Conservation (phyloP, 1,139 yeast genomes). For the Debaryomyces nepalensis region DNA sequence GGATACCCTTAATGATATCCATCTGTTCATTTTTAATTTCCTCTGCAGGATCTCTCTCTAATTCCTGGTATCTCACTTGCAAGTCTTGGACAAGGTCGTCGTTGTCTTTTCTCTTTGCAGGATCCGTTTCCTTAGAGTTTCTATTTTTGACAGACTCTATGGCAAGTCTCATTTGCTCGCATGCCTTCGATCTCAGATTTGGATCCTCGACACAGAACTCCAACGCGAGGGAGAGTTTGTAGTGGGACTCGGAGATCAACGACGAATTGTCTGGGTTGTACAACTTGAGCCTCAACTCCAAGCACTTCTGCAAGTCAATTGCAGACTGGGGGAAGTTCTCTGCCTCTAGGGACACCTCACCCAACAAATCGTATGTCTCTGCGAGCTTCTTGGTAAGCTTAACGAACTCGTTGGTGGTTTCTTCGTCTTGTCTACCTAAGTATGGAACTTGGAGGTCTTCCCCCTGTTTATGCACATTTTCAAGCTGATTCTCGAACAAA, state of each 20-base stretch:
- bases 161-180: constrained; percentile 62
- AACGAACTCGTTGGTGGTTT: constrained; percentile 37
- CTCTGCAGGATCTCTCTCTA: constrained; percentile 55
- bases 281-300: constrained; percentile 59
- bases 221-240: constrained; percentile 77
- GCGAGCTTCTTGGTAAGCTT: constrained; percentile 59
- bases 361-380: constrained; percentile 78
- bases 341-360: constrained; percentile 87
- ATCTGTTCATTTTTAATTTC: constrained; percentile 59
- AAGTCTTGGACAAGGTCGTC: constrained; percentile 58
- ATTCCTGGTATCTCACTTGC: constrained; percentile 54
- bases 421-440: constrained; percentile 36
- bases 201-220: constrained; percentile 69
- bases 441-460: constrained; percentile 34
- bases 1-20: constrained; percentile 62
- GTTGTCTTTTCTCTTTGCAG: constrained; percentile 46
- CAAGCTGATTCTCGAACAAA: constrained; percentile 55
- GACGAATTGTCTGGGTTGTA: constrained; percentile 56
- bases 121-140: constrained; percentile 31
- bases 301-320: constrained; percentile 61
- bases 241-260: constrained; percentile 76
- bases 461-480: constrained; percentile 24
- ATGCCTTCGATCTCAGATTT: constrained; percentile 53
- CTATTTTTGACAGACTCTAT: constrained; percentile 61
- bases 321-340: constrained; percentile 82